Base-by-base conservation (phyloP, 2,329 filamentous ascomycete genomes). In the Fusarium fujikuroi region DNA sequence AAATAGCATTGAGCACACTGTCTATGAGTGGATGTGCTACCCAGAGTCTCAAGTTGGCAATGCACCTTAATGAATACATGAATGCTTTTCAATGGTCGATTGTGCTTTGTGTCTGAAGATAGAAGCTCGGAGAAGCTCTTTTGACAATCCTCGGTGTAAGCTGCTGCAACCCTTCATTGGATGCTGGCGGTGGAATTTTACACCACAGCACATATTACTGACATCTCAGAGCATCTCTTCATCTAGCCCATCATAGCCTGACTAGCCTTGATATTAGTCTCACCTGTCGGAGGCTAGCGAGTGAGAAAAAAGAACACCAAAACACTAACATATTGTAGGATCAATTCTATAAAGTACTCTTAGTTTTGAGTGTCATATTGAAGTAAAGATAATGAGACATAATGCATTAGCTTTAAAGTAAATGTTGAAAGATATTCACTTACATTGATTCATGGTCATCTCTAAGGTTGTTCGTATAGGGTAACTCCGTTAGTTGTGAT, bases 211-310 rank as follows among this genome's bases (percentile, higher is more conserved):
- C n/a, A 37, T 30, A 21, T 30, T 21, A 16, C 34, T 23, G 25
- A 16, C 21, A 28, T 23, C 8, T 39, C 9, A 14, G 5, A 28
- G 19, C 25, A 32, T 36, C 28, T 32, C 47, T 28, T 40, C 18
- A 42, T 30, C 15, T 10, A 56, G 30, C n/a, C 76, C 52, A 90
- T 10, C 91, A 75, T 15, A 19, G 19, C 19, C 19, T 28, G 18
- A 16, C 42, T 43, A 23, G 15, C 15, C 9, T 43, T 23, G 5
- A 43, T 16, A 6, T 10, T 16, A 16, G 9, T 43, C 6, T 43
- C 15, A 23, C 15, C 9, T 23, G 15, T 18, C 9, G 15, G n/a
- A 23, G 40, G n/a, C n/a, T 10, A 23, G n/a, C n/a, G 15, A 43
- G 15, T 18, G 6, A 16, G 15, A 16, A 16, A 42, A n/a, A 42